Percentiles rank a stretch among this genome's conserved stretches.
These are phyloP conservation scores for Rhizopus delemar DNA, from an alignment of 371 early-diverging fungal genomes.

Conservation along the genomic window DNA sequence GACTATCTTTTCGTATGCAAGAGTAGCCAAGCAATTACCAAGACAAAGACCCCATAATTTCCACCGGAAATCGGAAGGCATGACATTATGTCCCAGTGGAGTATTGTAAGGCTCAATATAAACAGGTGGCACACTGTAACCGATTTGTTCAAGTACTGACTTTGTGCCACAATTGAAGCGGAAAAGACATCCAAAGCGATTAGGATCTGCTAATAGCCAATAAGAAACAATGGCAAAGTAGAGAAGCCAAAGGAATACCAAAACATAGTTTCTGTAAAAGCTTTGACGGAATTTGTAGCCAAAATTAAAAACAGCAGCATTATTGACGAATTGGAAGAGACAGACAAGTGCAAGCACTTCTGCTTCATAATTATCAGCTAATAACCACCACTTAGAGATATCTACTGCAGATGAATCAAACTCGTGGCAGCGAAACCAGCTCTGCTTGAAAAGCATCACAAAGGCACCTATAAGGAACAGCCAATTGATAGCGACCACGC, in stretches of 20 bases:
- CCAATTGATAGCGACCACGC: constrained; percentile 68
- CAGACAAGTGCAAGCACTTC: constrained; percentile 54
- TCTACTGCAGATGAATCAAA: constrained; percentile 65
- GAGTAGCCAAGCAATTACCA: constrained; percentile 33
- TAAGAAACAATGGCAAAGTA: constrained; percentile 58
- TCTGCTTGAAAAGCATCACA: constrained; percentile 59
- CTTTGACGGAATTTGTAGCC: constrained; percentile 67
- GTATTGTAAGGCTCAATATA: constrained; percentile 59
- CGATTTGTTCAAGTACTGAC: constrained; percentile 39
- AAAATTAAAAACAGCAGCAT: constrained; percentile 67
- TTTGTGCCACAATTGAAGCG: constrained; percentile 72
- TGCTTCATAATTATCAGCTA: constrained; percentile 79
- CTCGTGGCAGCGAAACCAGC: constrained; percentile 73
- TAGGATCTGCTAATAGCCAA: constrained; percentile 68
- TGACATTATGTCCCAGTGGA: constrained; percentile 67
- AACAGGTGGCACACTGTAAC: constrained; percentile 44
- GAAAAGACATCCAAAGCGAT: constrained; percentile 68
- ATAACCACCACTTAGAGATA: constrained; percentile 71
- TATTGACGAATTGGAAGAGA: constrained; percentile 66
- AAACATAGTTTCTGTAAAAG: constrained; percentile 59
- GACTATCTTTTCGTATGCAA: constrained; percentile 32
- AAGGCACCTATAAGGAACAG: constrained; percentile 52
- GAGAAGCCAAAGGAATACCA: constrained; percentile 55
- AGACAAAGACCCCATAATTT: constrained; percentile 50
- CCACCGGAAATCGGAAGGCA: constrained; percentile 63